Evolutionary conservation across 192 early-diverging fungal genomes (phyloP).

Genomic region (Coemansia sp.): DNA sequence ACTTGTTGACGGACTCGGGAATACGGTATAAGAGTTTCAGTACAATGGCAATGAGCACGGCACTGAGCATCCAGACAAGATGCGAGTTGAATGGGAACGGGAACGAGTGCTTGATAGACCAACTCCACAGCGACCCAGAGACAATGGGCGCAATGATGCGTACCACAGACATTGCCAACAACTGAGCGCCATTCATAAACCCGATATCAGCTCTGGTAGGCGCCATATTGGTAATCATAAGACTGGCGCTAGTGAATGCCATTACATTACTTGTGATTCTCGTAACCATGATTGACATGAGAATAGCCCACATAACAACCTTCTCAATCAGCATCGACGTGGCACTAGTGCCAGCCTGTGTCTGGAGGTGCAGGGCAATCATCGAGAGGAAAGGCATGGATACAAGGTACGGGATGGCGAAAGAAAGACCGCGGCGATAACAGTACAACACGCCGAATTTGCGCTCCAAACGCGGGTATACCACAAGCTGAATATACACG

Average conservation of each 20-base stretch:
- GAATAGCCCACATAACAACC: slow-evolving; percentile 27
- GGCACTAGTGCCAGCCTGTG: neutral
- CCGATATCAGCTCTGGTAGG: slow-evolving; percentile 34
- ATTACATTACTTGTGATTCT: slow-evolving; percentile 26
- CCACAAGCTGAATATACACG: slow-evolving; percentile 57
- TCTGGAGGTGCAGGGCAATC: neutral
- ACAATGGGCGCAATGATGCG: slow-evolving; percentile 30
- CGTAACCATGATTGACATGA: slow-evolving; percentile 13
- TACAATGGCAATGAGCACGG: neutral
- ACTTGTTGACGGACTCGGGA: slow-evolving; percentile 37
- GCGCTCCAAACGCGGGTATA: slow-evolving; percentile 51
- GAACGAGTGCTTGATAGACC: slow-evolving; percentile 38
- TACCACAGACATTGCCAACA: slow-evolving; percentile 18
- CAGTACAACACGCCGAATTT: slow-evolving; percentile 51
- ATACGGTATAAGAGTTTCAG: slow-evolving; percentile 15
- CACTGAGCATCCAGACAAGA: slow-evolving; percentile 34
- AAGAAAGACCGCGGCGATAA: slow-evolving; percentile 32
- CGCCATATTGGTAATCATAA: slow-evolving; percentile 42
- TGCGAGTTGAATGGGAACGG: slow-evolving; percentile 48
- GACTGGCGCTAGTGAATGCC: slow-evolving; percentile 34
- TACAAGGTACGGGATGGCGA: slow-evolving; percentile 13
- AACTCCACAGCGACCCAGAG: slow-evolving; percentile 33
- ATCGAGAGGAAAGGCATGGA: slow-evolving; percentile 15
- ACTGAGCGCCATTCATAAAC: slow-evolving; percentile 43
- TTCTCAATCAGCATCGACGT: neutral